These are phyloP conservation scores for Wickerhamiella bombiphila DNA, from an alignment of 805 yeast species.

Conservation along the genomic window DNA sequence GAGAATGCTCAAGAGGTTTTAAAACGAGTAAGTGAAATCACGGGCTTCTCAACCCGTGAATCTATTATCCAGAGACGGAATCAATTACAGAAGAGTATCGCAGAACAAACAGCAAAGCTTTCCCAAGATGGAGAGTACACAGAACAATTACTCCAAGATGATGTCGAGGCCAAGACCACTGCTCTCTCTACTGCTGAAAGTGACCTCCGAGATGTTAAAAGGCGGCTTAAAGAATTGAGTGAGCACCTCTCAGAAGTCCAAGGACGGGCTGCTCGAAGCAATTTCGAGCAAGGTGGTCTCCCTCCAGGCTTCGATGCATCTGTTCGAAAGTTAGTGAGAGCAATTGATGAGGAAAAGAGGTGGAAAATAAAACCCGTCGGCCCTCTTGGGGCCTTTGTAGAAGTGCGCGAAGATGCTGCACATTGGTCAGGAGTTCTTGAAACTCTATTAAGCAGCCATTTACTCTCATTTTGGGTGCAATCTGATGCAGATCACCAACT, in stretches of 20 bases:
- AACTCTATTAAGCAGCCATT: constrained; percentile 31
- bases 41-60: not conserved
- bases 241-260: not conserved
- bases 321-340: not conserved
- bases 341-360: constrained; percentile 12
- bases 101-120: not conserved
- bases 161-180: not conserved
- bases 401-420: no score
- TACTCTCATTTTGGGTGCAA: constrained; percentile 55
- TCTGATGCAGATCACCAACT: constrained; percentile 41
- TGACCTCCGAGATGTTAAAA: not conserved
- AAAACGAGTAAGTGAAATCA: not conserved
- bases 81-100: not conserved
- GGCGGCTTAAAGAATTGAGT: not conserved
- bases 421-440: no score
- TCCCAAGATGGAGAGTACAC: constrained; percentile 23
- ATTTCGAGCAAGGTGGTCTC: not conserved
- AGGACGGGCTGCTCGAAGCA: no score
- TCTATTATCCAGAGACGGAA: not conserved
- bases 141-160: not conserved
- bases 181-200: not conserved
- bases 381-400: constrained; percentile 80
- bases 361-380: constrained; percentile 47
- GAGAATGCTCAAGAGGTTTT: not conserved
- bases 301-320: not conserved